These are phyloP conservation scores for Excoecaria agallocha DNA, from an alignment of 345 rosid species.

Conservation along the genomic window DNA sequence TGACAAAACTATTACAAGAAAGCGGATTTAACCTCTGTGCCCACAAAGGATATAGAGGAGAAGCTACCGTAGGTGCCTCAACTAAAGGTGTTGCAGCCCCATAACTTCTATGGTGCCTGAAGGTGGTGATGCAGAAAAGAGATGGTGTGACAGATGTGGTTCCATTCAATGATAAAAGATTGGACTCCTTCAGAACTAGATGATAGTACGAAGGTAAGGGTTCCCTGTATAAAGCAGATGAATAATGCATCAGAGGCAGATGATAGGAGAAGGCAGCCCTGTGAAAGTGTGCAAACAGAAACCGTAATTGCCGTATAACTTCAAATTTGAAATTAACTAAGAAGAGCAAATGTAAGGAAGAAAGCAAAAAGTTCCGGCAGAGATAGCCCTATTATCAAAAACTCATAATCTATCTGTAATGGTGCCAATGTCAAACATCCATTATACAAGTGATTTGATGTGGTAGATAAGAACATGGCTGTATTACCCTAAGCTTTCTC, in stretches of 20 bases:
- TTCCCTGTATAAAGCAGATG: constrained; percentile 40
- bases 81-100: constrained; percentile 23
- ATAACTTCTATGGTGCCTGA: constrained; percentile 20
- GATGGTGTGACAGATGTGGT: constrained; percentile 14
- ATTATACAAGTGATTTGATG: background rate
- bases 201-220: constrained; percentile 22
- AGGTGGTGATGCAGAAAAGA: constrained; percentile 13
- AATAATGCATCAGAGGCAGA: constrained; percentile 13
- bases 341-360: background rate
- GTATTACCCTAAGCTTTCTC: no score
- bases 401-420: background rate
- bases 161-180: constrained; percentile 15
- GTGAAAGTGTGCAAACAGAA: background rate
- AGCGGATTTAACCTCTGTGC: constrained; percentile 3
- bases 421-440: background rate
- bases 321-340: background rate
- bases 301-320: background rate
- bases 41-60: constrained; percentile 20
- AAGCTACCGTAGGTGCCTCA: constrained; percentile 8
- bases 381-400: background rate
- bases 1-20: constrained; percentile 18
- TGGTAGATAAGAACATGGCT: background rate
- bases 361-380: background rate
- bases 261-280: background rate
- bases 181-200: constrained; percentile 18